phyloP scores from a whole-genome alignment of 2,329 filamentous ascomycete species.

The Calonectria ilicicola region DNA sequence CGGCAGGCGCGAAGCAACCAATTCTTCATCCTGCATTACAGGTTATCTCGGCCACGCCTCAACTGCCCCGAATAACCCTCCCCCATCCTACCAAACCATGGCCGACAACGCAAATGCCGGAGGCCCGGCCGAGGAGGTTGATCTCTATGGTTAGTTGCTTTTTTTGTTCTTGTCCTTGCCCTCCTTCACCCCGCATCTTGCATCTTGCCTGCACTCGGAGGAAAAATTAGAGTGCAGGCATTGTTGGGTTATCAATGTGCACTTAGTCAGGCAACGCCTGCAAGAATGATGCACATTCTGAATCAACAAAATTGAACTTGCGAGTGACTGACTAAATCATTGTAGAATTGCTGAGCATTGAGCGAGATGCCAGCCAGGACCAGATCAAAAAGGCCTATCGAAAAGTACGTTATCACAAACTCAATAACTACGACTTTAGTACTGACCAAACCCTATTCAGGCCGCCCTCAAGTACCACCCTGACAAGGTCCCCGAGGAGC shows the following conservation, averaged over 20 bases:
- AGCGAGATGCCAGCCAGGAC: conserved; percentile 76
- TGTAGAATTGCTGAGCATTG: conserved; percentile 82
- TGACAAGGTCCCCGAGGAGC: conserved; percentile 91
- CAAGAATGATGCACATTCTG: background rate
- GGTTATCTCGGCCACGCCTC: conserved; percentile 10
- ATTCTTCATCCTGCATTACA: conserved; percentile 46
- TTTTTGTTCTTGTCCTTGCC: background rate
- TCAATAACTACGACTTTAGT: background rate
- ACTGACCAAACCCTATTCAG: conserved; percentile 57
- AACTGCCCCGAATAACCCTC: background rate
- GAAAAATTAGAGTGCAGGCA: background rate
- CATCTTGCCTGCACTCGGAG: background rate
- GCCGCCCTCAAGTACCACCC: conserved; percentile 90
- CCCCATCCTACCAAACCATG: conserved; percentile 31
- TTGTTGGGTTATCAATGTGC: background rate
- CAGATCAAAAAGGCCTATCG: conserved; percentile 97
- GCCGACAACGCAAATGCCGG: conserved; percentile 40
- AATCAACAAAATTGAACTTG: background rate
- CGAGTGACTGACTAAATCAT: conserved; percentile 25
- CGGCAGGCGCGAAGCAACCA: conserved; percentile 24
- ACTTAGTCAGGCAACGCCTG: background rate
- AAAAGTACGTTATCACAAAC: conserved; percentile 71
- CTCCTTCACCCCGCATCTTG: conserved; percentile 13
- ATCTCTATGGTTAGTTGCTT: conserved; percentile 70
- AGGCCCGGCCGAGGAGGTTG: conserved; percentile 57